Evolutionary conservation across 768 basidiomycete genomes (phyloP), one percentile per base, ranked within the genome.

Genomic region (Termitomyces sp.): DNA sequence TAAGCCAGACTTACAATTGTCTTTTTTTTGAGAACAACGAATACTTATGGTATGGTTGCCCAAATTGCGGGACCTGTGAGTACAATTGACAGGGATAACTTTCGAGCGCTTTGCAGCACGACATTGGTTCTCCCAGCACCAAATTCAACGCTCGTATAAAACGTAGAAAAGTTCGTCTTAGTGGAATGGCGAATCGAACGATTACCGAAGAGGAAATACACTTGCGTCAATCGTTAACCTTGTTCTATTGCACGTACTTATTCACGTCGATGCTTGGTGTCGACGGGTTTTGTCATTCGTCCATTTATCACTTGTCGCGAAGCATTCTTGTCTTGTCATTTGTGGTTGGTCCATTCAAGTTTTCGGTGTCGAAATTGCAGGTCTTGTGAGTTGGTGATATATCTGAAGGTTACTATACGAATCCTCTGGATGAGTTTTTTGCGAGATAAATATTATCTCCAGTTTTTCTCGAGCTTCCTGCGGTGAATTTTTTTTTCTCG

Each of bases 241-340:
- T 59, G 77, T 97, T 26, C 76, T 74, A 36, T 15, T 36, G 10
- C 34, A 1, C 34, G 87, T 70, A 36, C 92, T 92, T 70, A 76
- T 92, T 26, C 91, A 92, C 66, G 87, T 82, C 47, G 96, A 96
- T 31, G 94, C 95, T 2, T 94, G 94, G 86, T 70, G 90, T 10
- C 87, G n/a, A n/a, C n/a, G n/a, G n/a, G n/a, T 87, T 0, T 90
- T 90, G 56, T 92, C 85, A 80, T 82, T 97, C 95, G 94, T 0
- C 94, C 97, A 69, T 90, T 98, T 62, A 69, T 72, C 36, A 86
- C 81, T n/a, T 89, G 92, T 85, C 78, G 81, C 49, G 92, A 98
- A 72, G 95, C 96, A 0, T 60, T 94, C 6, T 97, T 98, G 68
- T 84, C 82, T 5, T 95, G 96, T 2, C 94, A 36, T 96, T 75